These are phyloP conservation scores for Uronychia binucleata DNA, from an alignment of 73 alveolate genomes.

Conservation along the genomic window DNA sequence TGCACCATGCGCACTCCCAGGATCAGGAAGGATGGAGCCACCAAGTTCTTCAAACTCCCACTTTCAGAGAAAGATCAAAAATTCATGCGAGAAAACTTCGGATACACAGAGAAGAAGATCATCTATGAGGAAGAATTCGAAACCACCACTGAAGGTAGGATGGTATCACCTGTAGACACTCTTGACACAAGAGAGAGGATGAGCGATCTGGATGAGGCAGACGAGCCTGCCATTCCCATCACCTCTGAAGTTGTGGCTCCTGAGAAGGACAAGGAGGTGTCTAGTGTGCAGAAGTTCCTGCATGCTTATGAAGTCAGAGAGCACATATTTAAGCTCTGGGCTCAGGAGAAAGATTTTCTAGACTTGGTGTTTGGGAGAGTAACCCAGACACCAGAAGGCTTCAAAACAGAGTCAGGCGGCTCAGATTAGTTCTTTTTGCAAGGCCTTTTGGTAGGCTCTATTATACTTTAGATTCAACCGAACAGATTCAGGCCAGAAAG, in stretches of 20 bases:
- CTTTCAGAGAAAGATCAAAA: slow-evolving; percentile 47
- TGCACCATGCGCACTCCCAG: slow-evolving; percentile 65
- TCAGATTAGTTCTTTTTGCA: slow-evolving; percentile 84
- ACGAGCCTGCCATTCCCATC: slow-evolving; percentile 4
- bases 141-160: slow-evolving; percentile 13
- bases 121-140: slow-evolving; percentile 24
- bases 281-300: slow-evolving; percentile 55
- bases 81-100: slow-evolving; percentile 9
- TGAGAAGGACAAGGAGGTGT: too few relatives aligned
- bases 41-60: slow-evolving; percentile 58
- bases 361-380: slow-evolving; percentile 79
- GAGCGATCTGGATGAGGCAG: neutral
- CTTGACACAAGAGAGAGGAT: slow-evolving; percentile 9
- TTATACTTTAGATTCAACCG: slow-evolving; percentile 40
- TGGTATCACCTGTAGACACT: slow-evolving; percentile 21
- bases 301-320: slow-evolving; percentile 75
- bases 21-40: slow-evolving; percentile 69
- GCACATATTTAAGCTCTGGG: slow-evolving; percentile 68
- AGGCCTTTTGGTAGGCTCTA: slow-evolving; percentile 75
- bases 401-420: slow-evolving; percentile 63
- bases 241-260: slow-evolving; percentile 30
- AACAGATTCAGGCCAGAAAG: slow-evolving; percentile 95
- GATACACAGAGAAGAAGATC: slow-evolving; percentile 5
- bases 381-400: slow-evolving; percentile 46
- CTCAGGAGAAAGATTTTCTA: slow-evolving; percentile 73